Evolutionary conservation across 2,329 filamentous ascomycete genomes (phyloP).

Genomic region (Colletotrichum navitas): DNA sequence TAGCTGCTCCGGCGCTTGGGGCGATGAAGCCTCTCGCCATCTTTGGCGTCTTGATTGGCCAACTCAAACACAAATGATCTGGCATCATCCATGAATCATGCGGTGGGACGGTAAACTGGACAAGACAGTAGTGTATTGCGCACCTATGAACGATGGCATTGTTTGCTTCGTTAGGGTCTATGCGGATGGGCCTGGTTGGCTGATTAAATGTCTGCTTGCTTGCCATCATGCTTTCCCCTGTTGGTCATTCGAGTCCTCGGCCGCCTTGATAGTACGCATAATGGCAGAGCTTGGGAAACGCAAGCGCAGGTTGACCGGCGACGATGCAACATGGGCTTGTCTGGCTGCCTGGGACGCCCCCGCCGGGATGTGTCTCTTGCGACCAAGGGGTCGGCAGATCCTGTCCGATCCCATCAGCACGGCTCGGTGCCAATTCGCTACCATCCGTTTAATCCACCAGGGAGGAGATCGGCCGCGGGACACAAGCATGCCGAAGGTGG

Average conservation of each 20-base stretch:
- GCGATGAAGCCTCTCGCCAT: constrained; percentile 14
- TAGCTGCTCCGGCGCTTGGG: constrained; percentile 15
- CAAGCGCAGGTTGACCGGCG: not conserved
- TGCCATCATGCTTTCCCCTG: not conserved
- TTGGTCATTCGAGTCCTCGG: not conserved
- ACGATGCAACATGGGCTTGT: not conserved
- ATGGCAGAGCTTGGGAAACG: not conserved
- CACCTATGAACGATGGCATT: not conserved
- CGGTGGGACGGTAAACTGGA: not conserved
- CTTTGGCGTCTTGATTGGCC: not conserved
- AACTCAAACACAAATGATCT: not conserved
- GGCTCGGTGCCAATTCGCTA: constrained; percentile 31
- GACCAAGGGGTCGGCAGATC: constrained; percentile 23
- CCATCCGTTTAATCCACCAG: constrained; percentile 24
- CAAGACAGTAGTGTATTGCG: not conserved
- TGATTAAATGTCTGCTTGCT: not conserved
- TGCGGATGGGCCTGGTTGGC: not conserved
- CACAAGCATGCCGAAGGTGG: constrained; percentile 25
- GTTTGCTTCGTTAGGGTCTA: not conserved
- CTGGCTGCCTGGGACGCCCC: not conserved
- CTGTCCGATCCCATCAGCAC: constrained; percentile 33
- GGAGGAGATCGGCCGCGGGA: constrained; percentile 34
- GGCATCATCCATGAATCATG: not conserved
- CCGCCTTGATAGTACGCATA: not conserved
- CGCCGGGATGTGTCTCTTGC: constrained; percentile 1